A percentile compares a stretch with the other conserved stretches of the same genome.
Evolutionary conservation across 2,329 filamentous ascomycete species (phyloP).

Genomic region (Tolypocladium nubicola): DNA sequence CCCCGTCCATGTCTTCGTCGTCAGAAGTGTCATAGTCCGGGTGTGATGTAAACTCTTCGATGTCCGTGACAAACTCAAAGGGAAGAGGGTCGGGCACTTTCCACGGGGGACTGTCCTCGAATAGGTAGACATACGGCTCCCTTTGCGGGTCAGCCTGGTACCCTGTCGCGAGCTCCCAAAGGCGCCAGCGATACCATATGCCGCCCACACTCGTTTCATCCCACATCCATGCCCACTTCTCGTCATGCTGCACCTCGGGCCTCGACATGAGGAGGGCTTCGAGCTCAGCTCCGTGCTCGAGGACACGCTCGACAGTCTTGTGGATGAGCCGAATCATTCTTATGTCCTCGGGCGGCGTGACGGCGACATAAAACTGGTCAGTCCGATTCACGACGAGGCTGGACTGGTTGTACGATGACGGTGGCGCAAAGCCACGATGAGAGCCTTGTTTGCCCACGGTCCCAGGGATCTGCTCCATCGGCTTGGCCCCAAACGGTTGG

Average conservation of each 20-base stretch:
- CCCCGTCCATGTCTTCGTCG: slow-evolving; percentile 62
- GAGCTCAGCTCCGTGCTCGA: slow-evolving; percentile 75
- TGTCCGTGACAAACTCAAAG: slow-evolving; percentile 67
- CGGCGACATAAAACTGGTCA: slow-evolving; percentile 54
- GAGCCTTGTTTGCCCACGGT: slow-evolving; percentile 32
- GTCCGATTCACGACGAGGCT: slow-evolving; percentile 31
- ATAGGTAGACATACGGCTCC: slow-evolving; percentile 52
- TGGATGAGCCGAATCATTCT: slow-evolving; percentile 76
- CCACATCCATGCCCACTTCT: slow-evolving; percentile 93
- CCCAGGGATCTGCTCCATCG: slow-evolving; percentile 34
- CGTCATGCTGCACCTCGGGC: slow-evolving; percentile 71
- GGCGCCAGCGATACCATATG: slow-evolving; percentile 84
- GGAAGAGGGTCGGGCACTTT: slow-evolving; percentile 63
- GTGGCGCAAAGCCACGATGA: slow-evolving; percentile 62
- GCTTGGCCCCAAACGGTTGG: slow-evolving; percentile 70
- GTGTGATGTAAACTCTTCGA: slow-evolving; percentile 75
- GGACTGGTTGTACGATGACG: slow-evolving; percentile 50
- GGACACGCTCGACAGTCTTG: slow-evolving; percentile 69
- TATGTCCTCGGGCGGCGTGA: slow-evolving; percentile 67
- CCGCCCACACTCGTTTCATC: slow-evolving; percentile 69
- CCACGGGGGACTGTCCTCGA: slow-evolving; percentile 72
- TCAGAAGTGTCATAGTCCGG: slow-evolving; percentile 81
- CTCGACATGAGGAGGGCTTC: slow-evolving; percentile 87
- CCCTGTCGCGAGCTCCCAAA: slow-evolving; percentile 79
- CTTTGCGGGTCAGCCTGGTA: slow-evolving; percentile 34